A percentile compares a stretch with the other conserved stretches of the same genome.
Conservation (phyloP, 495 filamentous ascomycete genomes). For the Hypoxylon intermedium region DNA sequence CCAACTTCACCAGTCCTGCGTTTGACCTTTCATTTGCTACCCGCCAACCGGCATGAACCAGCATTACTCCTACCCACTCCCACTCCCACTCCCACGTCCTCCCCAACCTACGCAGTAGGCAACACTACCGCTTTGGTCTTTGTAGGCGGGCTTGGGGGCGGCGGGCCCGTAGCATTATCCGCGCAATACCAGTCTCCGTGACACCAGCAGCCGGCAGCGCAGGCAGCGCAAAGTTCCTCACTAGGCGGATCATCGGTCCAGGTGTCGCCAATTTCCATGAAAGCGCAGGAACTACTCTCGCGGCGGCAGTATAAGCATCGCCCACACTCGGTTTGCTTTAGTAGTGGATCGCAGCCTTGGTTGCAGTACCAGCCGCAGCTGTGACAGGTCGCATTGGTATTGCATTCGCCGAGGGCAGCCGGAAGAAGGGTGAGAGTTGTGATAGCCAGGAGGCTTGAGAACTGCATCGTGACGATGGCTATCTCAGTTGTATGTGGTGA, state of each 20-base stretch:
- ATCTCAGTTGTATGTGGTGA: background rate
- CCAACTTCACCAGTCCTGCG: too few relatives aligned
- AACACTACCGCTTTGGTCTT: background rate
- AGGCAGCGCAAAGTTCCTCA: constrained; percentile 24
- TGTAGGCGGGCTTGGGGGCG: constrained; percentile 12
- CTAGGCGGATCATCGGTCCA: constrained; percentile 26
- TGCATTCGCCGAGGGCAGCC: background rate
- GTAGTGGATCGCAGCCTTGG: constrained; percentile 20
- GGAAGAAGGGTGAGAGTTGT: constrained; percentile 2
- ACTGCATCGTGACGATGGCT: constrained; percentile 6
- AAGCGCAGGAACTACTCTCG: constrained; percentile 33
- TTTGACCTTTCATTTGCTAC: too few relatives aligned
- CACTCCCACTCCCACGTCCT: too few relatives aligned
- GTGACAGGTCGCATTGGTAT: background rate
- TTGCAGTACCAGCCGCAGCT: constrained; percentile 33
- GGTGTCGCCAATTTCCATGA: constrained; percentile 12
- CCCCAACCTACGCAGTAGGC: background rate
- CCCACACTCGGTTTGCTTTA: constrained; percentile 15
- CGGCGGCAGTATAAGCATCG: constrained; percentile 39
- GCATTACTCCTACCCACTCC: too few relatives aligned
- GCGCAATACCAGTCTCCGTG: constrained; percentile 33
- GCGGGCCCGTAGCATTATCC: constrained; percentile 17
- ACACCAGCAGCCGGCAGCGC: constrained; percentile 26
- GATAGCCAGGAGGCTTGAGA: constrained; percentile 7
- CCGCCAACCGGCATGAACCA: too few relatives aligned